Evolutionary conservation across 352 stramenopile genomes (phyloP), one percentile per base, ranked within the genome.

Genomic region (Nothophytophthora sp.): DNA sequence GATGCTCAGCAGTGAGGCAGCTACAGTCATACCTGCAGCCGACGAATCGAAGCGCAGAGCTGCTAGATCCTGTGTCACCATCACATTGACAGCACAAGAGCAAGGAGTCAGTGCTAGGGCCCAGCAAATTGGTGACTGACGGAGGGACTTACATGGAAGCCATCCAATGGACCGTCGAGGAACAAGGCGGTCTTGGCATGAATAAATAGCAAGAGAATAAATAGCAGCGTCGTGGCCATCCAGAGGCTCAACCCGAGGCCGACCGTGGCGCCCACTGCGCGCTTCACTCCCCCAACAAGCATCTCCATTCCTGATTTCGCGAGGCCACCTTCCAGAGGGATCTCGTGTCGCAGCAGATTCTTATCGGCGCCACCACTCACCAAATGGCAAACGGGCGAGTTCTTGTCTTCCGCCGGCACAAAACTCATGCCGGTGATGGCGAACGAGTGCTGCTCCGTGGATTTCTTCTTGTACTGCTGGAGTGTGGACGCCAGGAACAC

Each of bases 401-500:
- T 59, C 16, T 70, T 76, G 39, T 76, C 65, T 4, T 40, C 50
- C 0, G 60, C 43, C 4, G 63, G 51, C n/a, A 69, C 65, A 38
- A 89, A 92, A 28, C 74, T 85, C 74, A 94, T 87, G 24, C 84
- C 84, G 5, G 84, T 94, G 57, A 94, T 90, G 19, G 84, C 84
- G 37, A 94, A 92, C 25, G 68, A 73, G 56, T 94, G 84, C 55
- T 91, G 64, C 33, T 81, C 70, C 8, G 55, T 67, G 19, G 72
- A 87, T 16, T 58, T 51, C 42, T 73, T 77, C 33, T 74, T 76
- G 62, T 88, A 88, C 38, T 70, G 54, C 13, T 71, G 55, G 16
- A 94, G 44, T 11, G 57, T 77, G 4, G 53, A 56, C 3, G 79
- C 44, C 7, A 70, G 42, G 45, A 86, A 92, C 27, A 90, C 75